Percentiles rank a stretch among this genome's conserved stretches.
Evolutionary conservation across 2,329 filamentous ascomycete species (phyloP).

Genomic region (Akanthomyces dipterigenus): DNA sequence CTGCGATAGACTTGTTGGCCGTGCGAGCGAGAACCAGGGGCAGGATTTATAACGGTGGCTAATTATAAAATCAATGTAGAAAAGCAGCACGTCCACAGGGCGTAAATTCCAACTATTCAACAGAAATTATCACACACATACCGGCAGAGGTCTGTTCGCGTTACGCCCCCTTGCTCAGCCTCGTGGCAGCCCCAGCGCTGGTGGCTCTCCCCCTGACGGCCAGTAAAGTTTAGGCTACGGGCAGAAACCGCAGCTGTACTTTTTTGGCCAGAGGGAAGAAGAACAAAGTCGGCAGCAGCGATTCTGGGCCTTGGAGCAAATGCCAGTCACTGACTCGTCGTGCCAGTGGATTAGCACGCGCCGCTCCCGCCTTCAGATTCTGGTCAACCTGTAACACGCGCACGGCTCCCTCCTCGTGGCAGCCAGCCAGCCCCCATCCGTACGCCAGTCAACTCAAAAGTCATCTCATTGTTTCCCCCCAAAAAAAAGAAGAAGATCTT

Average conservation of each 20-base stretch:
- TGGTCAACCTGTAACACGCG: conserved; percentile 9
- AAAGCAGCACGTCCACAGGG: background rate
- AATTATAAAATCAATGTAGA: background rate
- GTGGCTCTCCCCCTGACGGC: no score
- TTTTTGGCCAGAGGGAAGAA: background rate
- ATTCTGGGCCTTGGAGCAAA: background rate
- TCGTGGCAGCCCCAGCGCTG: conserved; percentile 2
- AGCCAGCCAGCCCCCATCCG: background rate
- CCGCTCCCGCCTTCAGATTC: conserved; percentile 6
- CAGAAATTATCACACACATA: background rate
- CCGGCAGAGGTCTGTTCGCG: conserved; percentile 6
- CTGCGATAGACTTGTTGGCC: background rate
- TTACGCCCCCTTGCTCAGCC: background rate
- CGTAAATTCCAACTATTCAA: background rate
- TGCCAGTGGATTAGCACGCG: background rate
- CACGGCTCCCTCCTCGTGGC: conserved; percentile 1
- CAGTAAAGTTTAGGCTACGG: conserved; percentile 7
- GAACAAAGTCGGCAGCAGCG: background rate
- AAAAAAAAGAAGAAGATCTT: no score
- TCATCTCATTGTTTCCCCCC: background rate
- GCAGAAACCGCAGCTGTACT: background rate
- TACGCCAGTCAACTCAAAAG: background rate
- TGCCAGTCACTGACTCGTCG: conserved; percentile 1
- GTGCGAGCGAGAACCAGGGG: background rate
- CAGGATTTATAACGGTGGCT: background rate